These are phyloP conservation scores for Rutstroemia sp. DNA, from an alignment of 2,329 filamentous ascomycete genomes.

Conservation along the genomic window DNA sequence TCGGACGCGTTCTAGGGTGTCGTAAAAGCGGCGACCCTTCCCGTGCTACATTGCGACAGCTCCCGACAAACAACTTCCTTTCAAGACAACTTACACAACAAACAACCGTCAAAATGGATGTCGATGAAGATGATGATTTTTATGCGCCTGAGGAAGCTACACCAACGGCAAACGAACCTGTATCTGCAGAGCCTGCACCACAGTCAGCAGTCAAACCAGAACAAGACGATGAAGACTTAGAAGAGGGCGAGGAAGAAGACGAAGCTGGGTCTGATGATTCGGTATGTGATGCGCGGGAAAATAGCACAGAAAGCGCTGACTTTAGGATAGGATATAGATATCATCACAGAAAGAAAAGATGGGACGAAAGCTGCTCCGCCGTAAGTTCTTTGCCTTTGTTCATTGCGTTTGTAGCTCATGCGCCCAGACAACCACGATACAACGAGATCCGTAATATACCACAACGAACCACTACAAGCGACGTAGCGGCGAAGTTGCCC, in stretches of 20 bases:
- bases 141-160: slow-evolving; percentile 54
- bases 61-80: no score
- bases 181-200: slow-evolving; percentile 19
- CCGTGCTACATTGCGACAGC: neutral
- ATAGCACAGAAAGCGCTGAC: slow-evolving; percentile 10
- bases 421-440: slow-evolving; percentile 49
- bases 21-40: neutral
- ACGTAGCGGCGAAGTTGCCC: slow-evolving; percentile 39
- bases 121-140: slow-evolving; percentile 62
- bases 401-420: slow-evolving; percentile 7
- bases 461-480: slow-evolving; percentile 48
- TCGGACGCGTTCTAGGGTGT: neutral
- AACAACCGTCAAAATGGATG: slow-evolving; percentile 44
- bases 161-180: slow-evolving; percentile 14
- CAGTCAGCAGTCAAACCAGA: slow-evolving; percentile 28
- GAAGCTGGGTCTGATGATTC: slow-evolving; percentile 46
- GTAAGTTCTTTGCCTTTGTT: slow-evolving; percentile 34
- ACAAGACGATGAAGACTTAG: slow-evolving; percentile 44
- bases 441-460: slow-evolving; percentile 60
- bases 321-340: slow-evolving; percentile 51
- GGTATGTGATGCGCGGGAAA: slow-evolving; percentile 37
- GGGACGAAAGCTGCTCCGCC: slow-evolving; percentile 51
- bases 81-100: neutral
- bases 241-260: slow-evolving; percentile 58
- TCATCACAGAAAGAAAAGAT: slow-evolving; percentile 61